phyloP scores from a whole-genome alignment of 1,284 basidiomycete species.

The Papiliotrema terrestris region DNA sequence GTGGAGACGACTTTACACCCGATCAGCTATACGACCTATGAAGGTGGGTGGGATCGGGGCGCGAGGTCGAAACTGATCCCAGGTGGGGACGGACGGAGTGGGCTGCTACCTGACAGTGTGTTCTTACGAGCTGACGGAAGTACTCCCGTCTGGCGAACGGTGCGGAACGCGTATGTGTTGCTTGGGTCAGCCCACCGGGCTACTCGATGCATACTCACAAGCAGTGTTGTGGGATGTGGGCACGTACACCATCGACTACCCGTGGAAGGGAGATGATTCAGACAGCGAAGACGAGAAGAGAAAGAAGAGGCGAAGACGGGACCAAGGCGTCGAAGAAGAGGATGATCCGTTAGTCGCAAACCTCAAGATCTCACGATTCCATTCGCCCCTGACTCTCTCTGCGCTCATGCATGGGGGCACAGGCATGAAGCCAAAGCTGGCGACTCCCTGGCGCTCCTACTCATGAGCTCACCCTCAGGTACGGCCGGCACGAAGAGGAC shows the following conservation, averaged over 20 bases:
- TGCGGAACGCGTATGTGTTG: conserved; percentile 30
- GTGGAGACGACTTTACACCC: conserved; percentile 39
- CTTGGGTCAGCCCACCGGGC: background rate
- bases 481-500: conserved; percentile 27
- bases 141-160: conserved; percentile 19
- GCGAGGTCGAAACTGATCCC: background rate
- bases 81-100: conserved; percentile 23
- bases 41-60: conserved; percentile 17
- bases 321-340: conserved; percentile 1
- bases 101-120: background rate
- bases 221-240: conserved; percentile 42
- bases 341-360: conserved; percentile 20
- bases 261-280: conserved; percentile 7
- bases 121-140: conserved; percentile 4
- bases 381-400: too few species aligned
- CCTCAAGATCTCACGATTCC: too few species aligned
- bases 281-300: conserved; percentile 24
- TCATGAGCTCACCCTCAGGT: conserved; percentile 7
- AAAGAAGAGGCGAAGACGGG: conserved; percentile 8
- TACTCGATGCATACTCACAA: background rate
- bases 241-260: conserved; percentile 26
- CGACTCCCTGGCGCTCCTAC: background rate
- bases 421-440: too few species aligned
- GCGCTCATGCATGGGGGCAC: too few species aligned
- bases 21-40: conserved; percentile 30